Conservation (phyloP, 1,139 yeast species). For the Schwanniomyces etchellsii region DNA sequence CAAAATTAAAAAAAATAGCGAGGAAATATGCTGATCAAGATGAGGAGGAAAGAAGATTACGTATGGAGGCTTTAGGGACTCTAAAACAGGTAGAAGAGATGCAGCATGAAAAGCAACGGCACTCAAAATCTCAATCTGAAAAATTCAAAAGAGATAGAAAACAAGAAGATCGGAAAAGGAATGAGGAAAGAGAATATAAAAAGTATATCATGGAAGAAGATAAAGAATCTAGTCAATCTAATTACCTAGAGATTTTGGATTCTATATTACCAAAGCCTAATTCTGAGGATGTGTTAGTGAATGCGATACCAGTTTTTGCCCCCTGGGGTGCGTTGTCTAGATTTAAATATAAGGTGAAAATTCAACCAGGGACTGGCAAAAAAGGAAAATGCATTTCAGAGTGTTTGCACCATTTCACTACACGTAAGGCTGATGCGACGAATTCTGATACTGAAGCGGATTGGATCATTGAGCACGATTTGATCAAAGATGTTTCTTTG, state of each 20-base stretch:
- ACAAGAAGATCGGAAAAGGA: conserved; percentile 26
- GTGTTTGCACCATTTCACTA: conserved; percentile 51
- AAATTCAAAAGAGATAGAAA: conserved; percentile 25
- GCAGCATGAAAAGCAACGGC: conserved; percentile 20
- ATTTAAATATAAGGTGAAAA: conserved; percentile 75
- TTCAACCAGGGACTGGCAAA: conserved; percentile 82
- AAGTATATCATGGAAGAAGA: conserved; percentile 38
- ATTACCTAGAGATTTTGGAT: conserved; percentile 37
- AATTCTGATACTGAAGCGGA: conserved; percentile 51
- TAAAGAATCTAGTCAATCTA: conserved; percentile 24
- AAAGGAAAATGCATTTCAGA: conserved; percentile 85
- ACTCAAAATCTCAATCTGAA: conserved; percentile 21
- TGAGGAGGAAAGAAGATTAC: conserved; percentile 70
- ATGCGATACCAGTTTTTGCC: conserved; percentile 81
- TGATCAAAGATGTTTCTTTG: conserved; percentile 53
- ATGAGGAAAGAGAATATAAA: conserved; percentile 46
- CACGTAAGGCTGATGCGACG: conserved; percentile 48
- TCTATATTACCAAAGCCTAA: conserved; percentile 38
- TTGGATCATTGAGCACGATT: conserved; percentile 67
- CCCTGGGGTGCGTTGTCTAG: conserved; percentile 83
- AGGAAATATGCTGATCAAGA: conserved; percentile 87
- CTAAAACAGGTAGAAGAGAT: conserved; percentile 59
- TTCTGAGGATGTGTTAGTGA: conserved; percentile 39
- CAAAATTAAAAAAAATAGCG: conserved; percentile 76
- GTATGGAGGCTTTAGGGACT: conserved; percentile 83